phyloP scores from a whole-genome alignment of 352 stramenopile genomes.

The Phytopythium aichiense region DNA sequence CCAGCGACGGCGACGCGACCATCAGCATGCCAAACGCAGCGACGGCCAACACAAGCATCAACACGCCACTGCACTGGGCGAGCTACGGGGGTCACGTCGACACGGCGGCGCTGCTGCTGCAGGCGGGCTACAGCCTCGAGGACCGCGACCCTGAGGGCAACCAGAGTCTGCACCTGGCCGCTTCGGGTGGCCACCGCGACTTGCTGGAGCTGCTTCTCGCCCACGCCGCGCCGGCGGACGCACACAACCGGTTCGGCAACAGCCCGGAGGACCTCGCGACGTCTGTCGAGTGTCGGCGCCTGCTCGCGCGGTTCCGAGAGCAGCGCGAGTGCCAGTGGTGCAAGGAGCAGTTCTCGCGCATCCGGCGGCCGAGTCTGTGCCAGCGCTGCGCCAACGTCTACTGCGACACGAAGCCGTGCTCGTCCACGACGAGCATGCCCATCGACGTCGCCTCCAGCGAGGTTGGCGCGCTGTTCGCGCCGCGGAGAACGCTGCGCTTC shows the following conservation, averaged over 20 bases:
- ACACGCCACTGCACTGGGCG: conserved; percentile 84
- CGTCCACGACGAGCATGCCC: conserved; percentile 25
- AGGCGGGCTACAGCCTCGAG: conserved; percentile 61
- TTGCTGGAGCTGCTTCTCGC: conserved; percentile 71
- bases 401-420: conserved; percentile 75
- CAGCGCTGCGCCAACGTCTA: conserved; percentile 81
- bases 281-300: conserved; percentile 45
- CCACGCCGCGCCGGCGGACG: conserved; percentile 49
- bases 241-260: conserved; percentile 77
- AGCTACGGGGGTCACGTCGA: conserved; percentile 76
- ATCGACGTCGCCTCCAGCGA: neutral
- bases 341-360: conserved; percentile 67
- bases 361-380: conserved; percentile 63
- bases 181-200: conserved; percentile 57
- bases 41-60: conserved; percentile 14
- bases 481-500: conserved; percentile 41
- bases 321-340: conserved; percentile 70
- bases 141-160: conserved; percentile 70
- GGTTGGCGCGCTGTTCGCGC: conserved; percentile 2
- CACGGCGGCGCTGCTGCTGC: conserved; percentile 62
- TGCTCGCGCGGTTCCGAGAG: conserved; percentile 57
- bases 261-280: conserved; percentile 65
- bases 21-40: neutral
- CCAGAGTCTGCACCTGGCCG: conserved; percentile 66
- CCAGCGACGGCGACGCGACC: neutral